Evolutionary conservation across 768 basidiomycete species (phyloP), one percentile per base, ranked within the genome.

Genomic region (Trametes maxima): DNA sequence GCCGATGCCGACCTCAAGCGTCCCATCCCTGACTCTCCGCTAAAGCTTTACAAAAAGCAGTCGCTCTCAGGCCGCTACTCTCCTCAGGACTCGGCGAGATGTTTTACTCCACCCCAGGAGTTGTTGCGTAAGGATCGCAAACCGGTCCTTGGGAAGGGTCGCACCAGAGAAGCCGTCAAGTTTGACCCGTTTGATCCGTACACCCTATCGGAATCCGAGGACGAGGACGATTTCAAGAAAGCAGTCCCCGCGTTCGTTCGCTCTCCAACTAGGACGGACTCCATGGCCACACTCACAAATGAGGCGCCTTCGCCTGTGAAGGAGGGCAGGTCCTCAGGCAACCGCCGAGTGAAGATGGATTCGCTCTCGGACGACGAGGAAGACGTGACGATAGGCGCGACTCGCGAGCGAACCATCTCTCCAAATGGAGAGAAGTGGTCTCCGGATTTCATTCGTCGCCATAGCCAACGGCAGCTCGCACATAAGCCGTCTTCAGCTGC

Each of bases 371-470:
- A 75, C 46, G 65, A 64, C 40, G 76, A 77, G 57, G 71, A 70
- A 21, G 73, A 73, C 36, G 68, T 74, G 33, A 65, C 64, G 8
- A 59, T 59, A 2, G 49, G 50, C 6, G 59, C 52, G 1, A 22
- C 49, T 2, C 40, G 52, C 21, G 45, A 45, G 4, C 36, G 40
- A 42, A 36, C 24, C 6, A 24, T 11, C 0, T 21, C 57, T 35
- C 39, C 40, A 5, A 8, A 28, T 35, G 59, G n/a, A 63, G 67
- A 46, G 19, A 62, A 74, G 12, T 85, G 84, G 84, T 78, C 73
- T 19, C 85, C 85, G 0, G 80, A 69, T 0, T 86, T 86, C 68
- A 70, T 84, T 58, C 71, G 76, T 43, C 78, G 79, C 8, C 77
- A 80, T 54, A 68, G 64, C 14, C 50, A 49, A 10, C 51, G 55